These are phyloP conservation scores for Raphidocelis subcapitata DNA, from an alignment of 139 green algal genomes.

Conservation along the genomic window DNA sequence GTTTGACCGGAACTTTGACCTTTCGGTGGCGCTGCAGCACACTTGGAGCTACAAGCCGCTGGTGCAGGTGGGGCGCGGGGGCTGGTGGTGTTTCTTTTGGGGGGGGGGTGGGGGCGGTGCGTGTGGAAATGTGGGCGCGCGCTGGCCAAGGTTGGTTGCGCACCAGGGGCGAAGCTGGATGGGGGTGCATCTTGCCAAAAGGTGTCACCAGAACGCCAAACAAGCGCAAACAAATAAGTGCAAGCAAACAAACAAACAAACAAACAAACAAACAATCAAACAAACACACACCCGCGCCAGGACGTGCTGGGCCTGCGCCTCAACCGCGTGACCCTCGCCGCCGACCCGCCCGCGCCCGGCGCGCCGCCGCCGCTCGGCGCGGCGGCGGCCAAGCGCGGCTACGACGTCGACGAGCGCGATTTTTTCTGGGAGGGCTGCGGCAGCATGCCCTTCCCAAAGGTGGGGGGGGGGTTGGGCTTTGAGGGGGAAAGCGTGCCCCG, in stretches of 20 bases:
- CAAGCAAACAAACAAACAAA: no score
- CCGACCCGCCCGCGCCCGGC: constrained; percentile 25
- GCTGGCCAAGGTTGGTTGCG: constrained; percentile 1
- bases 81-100: no score
- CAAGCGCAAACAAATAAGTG: no score
- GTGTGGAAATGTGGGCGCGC: no score
- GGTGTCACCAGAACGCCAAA: no score
- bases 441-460: constrained; percentile 71
- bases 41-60: constrained; percentile 96
- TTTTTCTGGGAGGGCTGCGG: constrained; percentile 86
- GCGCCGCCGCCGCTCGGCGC: constrained; percentile 12
- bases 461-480: background rate
- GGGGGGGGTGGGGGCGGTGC: background rate
- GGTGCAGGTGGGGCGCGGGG: constrained; percentile 59
- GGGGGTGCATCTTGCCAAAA: no score
- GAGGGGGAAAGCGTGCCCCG: no score
- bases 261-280: no score
- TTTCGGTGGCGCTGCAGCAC: constrained; percentile 87
- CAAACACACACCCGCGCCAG: constrained; percentile 36
- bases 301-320: constrained; percentile 91
- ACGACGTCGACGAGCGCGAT: constrained; percentile 87
- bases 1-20: constrained; percentile 98
- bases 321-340: constrained; percentile 79
- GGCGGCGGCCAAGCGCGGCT: constrained; percentile 60
- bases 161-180: no score